Evolutionary conservation across 23 red algal genomes (phyloP).

Genomic region (Porphyridium purpureum): DNA sequence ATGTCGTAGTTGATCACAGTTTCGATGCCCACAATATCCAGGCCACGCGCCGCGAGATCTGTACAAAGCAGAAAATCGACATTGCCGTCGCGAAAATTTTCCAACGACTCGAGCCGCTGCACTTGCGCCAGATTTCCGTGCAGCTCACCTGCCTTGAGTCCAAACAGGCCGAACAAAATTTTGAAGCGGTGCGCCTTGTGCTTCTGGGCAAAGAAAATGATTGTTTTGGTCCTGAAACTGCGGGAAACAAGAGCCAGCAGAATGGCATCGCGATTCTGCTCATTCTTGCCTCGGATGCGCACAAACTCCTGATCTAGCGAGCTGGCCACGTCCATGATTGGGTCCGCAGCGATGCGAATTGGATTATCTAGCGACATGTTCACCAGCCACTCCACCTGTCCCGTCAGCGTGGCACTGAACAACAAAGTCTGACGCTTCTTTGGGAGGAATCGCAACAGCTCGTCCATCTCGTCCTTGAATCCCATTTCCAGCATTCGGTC

Average conservation of each 20-base stretch:
- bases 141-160: constrained; percentile 46
- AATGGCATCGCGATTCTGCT: constrained; percentile 26
- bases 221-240: constrained; percentile 38
- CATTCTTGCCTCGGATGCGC: constrained; percentile 17
- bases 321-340: constrained; percentile 54
- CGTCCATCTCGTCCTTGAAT: constrained; percentile 71
- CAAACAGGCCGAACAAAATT: constrained; percentile 67
- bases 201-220: constrained; percentile 89
- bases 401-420: constrained; percentile 58
- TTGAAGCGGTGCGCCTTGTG: constrained; percentile 51
- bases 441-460: constrained; percentile 39
- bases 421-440: constrained; percentile 29
- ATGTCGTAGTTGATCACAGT: constrained; percentile 89
- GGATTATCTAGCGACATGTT: constrained; percentile 45
- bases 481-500: constrained; percentile 90
- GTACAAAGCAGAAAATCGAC: constrained; percentile 90
- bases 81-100: constrained; percentile 34
- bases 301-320: constrained; percentile 48
- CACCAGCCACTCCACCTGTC: constrained; percentile 40
- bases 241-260: constrained; percentile 49
- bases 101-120: constrained; percentile 48
- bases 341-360: constrained; percentile 43
- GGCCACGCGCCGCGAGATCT: constrained; percentile 79
- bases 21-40: constrained; percentile 71
- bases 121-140: constrained; percentile 81